Conservation (phyloP, 352 stramenopile species). For the Blastocystis sp. region DNA sequence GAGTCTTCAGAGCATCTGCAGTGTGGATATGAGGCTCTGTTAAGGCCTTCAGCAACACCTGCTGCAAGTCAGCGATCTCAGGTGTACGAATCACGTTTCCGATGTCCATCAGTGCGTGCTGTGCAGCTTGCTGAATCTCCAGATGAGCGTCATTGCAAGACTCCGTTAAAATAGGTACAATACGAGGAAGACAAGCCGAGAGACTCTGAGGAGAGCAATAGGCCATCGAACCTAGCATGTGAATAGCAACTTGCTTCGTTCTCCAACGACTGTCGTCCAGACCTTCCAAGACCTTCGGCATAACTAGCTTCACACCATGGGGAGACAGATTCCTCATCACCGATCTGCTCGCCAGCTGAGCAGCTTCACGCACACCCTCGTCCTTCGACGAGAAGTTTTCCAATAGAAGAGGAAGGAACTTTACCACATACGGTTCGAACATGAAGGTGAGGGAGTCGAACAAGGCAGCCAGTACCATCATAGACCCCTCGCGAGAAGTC, state of each 20-base stretch:
- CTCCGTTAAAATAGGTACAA: conserved; percentile 93
- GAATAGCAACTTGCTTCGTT: conserved; percentile 96
- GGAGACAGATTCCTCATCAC: conserved; percentile 98
- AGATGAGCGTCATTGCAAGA: conserved; percentile 95
- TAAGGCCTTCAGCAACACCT: conserved; percentile 85
- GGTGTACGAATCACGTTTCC: conserved; percentile 96
- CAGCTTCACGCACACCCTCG: conserved; percentile 88
- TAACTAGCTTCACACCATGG: conserved; percentile 96
- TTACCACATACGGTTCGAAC: conserved; percentile 96
- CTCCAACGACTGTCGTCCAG: conserved; percentile 85
- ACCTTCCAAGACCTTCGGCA: conserved; percentile 89
- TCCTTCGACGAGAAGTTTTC: conserved; percentile 92
- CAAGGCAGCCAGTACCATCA: conserved; percentile 95
- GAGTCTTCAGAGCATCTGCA: conserved; percentile 84
- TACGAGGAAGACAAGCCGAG: conserved; percentile 90
- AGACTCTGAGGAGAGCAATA: conserved; percentile 97
- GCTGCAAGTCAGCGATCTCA: conserved; percentile 90
- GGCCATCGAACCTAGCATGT: conserved; percentile 89
- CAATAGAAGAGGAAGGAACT: conserved; percentile 94
- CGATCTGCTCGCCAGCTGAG: conserved; percentile 82
- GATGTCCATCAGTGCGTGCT: conserved; percentile 87
- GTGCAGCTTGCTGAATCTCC: conserved; percentile 90
- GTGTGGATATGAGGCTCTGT: conserved; percentile 85
- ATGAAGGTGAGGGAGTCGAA: conserved; percentile 88
- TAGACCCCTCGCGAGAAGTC: conserved; percentile 78